Percentiles rank a stretch among this genome's conserved stretches.
phyloP scores from a whole-genome alignment of 1,139 yeast genomes.

The Insectozyma bohioensis region DNA sequence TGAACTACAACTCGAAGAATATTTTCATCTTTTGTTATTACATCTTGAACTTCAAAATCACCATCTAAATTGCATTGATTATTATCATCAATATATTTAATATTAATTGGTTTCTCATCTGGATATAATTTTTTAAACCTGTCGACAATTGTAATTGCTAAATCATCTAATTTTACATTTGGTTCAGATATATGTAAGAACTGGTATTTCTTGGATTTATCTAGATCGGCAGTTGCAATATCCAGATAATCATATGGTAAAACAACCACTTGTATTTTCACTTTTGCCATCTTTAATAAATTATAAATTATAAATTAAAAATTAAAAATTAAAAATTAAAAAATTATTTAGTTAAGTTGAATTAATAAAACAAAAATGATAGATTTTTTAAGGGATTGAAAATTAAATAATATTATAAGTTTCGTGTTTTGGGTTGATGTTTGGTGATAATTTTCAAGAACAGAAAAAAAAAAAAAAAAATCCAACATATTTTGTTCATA shows the following conservation, averaged over 20 bases:
- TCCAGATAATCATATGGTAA: constrained; percentile 26
- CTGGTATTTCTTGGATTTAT: constrained; percentile 41
- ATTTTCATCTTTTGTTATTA: constrained; percentile 53
- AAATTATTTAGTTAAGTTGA: no score
- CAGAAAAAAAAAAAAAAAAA: no score
- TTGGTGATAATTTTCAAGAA: no score
- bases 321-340: no score
- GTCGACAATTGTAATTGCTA: constrained; percentile 52
- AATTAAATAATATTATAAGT: no score
- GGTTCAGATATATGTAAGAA: constrained; percentile 62
- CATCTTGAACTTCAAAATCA: constrained; percentile 63
- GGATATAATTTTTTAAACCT: constrained; percentile 66
- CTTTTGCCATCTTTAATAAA: constrained; percentile 21
- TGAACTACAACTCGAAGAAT: constrained; percentile 54
- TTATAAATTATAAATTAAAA: no score
- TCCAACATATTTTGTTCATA: no score
- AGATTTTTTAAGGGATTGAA: no score
- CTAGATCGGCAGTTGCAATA: constrained; percentile 16
- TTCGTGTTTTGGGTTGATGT: no score
- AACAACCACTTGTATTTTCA: constrained; percentile 41
- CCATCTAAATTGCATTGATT: constrained; percentile 76
- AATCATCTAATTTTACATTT: constrained; percentile 40
- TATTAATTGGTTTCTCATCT: constrained; percentile 48
- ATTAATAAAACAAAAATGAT: no score
- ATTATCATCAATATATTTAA: constrained; percentile 61